phyloP scores from a whole-genome alignment of 1,284 basidiomycete species.

The Trichosporon coremiiforme region DNA sequence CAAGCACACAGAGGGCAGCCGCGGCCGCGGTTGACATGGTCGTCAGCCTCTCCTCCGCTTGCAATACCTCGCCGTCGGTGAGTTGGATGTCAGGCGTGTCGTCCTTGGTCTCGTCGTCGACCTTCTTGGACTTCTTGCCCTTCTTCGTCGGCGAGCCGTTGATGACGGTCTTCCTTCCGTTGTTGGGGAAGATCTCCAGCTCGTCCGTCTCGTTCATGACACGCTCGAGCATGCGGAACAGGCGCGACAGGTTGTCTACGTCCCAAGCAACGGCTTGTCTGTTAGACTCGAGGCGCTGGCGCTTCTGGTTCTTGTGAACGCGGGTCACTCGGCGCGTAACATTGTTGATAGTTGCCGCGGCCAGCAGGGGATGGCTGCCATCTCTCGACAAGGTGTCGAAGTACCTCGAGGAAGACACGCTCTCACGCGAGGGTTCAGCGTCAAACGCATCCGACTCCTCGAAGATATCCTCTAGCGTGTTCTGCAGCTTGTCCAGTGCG shows the following conservation, averaged over 20 bases:
- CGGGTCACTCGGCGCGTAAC: constrained; percentile 53
- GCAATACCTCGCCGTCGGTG: constrained; percentile 62
- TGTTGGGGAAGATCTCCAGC: constrained; percentile 66
- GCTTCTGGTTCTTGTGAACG: constrained; percentile 35
- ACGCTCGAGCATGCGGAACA: constrained; percentile 74
- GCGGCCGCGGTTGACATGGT: constrained; percentile 69
- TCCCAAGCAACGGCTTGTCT: constrained; percentile 58
- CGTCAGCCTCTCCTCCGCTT: constrained; percentile 61
- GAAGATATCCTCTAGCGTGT: constrained; percentile 78
- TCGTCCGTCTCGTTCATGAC: constrained; percentile 72
- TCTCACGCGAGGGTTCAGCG: constrained; percentile 63
- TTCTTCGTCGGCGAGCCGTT: constrained; percentile 56
- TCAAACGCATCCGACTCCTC: constrained; percentile 82
- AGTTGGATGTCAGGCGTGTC: constrained; percentile 36
- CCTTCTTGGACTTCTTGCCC: constrained; percentile 53
- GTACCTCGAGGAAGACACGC: constrained; percentile 62
- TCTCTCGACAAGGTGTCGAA: constrained; percentile 68
- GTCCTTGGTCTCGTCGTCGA: constrained; percentile 36
- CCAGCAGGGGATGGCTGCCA: constrained; percentile 64
- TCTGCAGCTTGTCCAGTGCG: constrained; percentile 71
- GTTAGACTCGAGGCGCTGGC: constrained; percentile 26
- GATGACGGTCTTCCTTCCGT: constrained; percentile 34
- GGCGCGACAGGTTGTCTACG: constrained; percentile 62
- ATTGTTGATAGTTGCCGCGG: constrained; percentile 66
- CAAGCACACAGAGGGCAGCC: constrained; percentile 79